Base-by-base conservation (phyloP, 2,329 filamentous ascomycete genomes). In the Seiridium unicorne region DNA sequence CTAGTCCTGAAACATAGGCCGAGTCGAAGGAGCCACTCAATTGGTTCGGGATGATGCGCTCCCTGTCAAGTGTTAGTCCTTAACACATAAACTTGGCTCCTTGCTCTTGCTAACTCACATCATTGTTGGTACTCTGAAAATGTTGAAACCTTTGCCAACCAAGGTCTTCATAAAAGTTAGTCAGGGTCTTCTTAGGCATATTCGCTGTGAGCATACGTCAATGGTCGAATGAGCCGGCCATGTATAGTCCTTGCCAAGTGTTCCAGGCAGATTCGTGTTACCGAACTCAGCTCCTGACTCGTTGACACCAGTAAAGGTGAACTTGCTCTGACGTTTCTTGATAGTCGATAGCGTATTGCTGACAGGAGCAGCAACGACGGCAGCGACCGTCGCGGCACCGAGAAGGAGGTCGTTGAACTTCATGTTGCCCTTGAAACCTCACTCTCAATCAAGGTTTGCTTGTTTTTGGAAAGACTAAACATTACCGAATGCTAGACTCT, bases 91-190 rank as follows among this genome's bases (percentile, higher is more conserved):
- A 26, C 49, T 9, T 5, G 9, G 49, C 32, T 7, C 5, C 32
- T 9, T 31, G 9, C 31, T 32, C 18, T 35, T 32, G 11, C 9
- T 10, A 10, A 48, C 46, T n/a, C 9, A 51, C 84, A 86, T 85
- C 54, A 74, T 65, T 71, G 85, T 84, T 44, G 75, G 73, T 3
- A 87, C 75, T 36, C 84, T 82, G 77, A 87, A 86, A 51, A 78
- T 81, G 69, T 86, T 87, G 73, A 83, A 82, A 3, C 85, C 84
- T 49, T 81, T 70, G 44, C 70, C 70, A 47, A 79, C 77, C 59
- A 87, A 76, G 10, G 78, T 82, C 75, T 84, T 18, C 46, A 31
- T n/a, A 48, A 6, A 7, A n/a, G 26, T 18, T 18, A 48, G 46
- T 42, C 46, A 48, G n/a, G 6, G 46, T 48, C 18, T 18, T 18